Percentiles rank a stretch among this genome's conserved stretches.
phyloP scores from a whole-genome alignment of 2,329 filamentous ascomycete species.

The Claviceps maximensis region DNA sequence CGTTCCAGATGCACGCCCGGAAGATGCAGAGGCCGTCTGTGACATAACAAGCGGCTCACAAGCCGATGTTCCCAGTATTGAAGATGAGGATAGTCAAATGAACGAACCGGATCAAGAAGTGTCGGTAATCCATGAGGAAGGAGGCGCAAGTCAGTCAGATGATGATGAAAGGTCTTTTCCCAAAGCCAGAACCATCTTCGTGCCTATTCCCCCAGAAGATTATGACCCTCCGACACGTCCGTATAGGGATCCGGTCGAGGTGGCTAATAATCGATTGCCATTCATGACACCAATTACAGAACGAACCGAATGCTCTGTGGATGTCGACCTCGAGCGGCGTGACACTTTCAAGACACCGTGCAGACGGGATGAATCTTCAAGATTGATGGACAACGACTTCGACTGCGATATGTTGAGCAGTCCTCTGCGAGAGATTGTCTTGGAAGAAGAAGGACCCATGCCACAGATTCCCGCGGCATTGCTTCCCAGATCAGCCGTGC shows the following conservation, averaged over 20 bases:
- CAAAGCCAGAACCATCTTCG: slow-evolving; percentile 51
- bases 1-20: slow-evolving; percentile 35
- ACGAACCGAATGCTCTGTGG: slow-evolving; percentile 79
- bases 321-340: slow-evolving; percentile 47
- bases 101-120: slow-evolving; percentile 14
- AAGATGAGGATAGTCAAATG: not conserved
- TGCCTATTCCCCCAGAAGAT: slow-evolving; percentile 74
- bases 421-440: slow-evolving; percentile 51
- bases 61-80: not conserved
- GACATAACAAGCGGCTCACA: slow-evolving; percentile 16
- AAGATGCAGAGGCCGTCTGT: slow-evolving; percentile 15
- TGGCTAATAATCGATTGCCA: slow-evolving; percentile 80
- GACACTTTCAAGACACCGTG: slow-evolving; percentile 66
- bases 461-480: slow-evolving; percentile 39
- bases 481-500: slow-evolving; percentile 23
- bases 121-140: slow-evolving; percentile 20
- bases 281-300: slow-evolving; percentile 99
- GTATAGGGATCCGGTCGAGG: slow-evolving; percentile 65
- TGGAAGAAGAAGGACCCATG: slow-evolving; percentile 35
- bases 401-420: slow-evolving; percentile 46
- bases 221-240: slow-evolving; percentile 68
- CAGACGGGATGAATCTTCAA: slow-evolving; percentile 29
- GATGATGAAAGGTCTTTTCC: slow-evolving; percentile 27
- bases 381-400: slow-evolving; percentile 19
- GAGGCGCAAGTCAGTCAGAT: slow-evolving; percentile 28